Percentiles rank a stretch among this genome's conserved stretches.
phyloP scores from a whole-genome alignment of 2,329 filamentous ascomycete genomes.

The Verticillium nubilum region DNA sequence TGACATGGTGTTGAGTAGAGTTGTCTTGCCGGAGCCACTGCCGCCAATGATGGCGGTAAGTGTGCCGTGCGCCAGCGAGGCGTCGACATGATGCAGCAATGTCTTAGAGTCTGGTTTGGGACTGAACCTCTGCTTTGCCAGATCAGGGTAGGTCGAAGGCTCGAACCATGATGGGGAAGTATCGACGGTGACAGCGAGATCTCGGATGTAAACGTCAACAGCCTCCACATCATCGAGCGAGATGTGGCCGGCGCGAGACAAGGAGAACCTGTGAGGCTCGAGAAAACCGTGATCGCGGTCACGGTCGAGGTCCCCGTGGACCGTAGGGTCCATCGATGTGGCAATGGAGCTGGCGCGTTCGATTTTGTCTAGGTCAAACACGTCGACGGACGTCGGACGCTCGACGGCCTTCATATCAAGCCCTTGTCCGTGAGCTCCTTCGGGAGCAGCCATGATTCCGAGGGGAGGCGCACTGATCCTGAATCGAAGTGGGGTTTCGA shows the following conservation, averaged over 20 bases:
- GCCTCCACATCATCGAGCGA: constrained; percentile 49
- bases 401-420: background rate
- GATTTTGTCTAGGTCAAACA: constrained; percentile 22
- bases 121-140: constrained; percentile 30
- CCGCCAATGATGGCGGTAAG: constrained; percentile 73
- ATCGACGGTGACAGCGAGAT: constrained; percentile 51
- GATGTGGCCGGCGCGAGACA: constrained; percentile 28
- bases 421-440: background rate
- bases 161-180: constrained; percentile 49
- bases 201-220: constrained; percentile 47
- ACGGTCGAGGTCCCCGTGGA: constrained; percentile 6
- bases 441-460: background rate
- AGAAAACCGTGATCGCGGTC: constrained; percentile 1
- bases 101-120: constrained; percentile 35
- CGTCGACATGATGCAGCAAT: constrained; percentile 59
- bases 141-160: constrained; percentile 37
- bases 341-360: constrained; percentile 27
- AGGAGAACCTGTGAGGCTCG: constrained; percentile 16
- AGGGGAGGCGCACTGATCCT: background rate
- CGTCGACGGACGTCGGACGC: background rate
- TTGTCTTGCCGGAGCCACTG: constrained; percentile 69
- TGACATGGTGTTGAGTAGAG: constrained; percentile 65
- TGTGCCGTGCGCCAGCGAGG: constrained; percentile 58
- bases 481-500: background rate
- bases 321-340: constrained; percentile 18